Base-by-base conservation (phyloP, 257 asterid genomes). In the Ilex aquifolium region DNA sequence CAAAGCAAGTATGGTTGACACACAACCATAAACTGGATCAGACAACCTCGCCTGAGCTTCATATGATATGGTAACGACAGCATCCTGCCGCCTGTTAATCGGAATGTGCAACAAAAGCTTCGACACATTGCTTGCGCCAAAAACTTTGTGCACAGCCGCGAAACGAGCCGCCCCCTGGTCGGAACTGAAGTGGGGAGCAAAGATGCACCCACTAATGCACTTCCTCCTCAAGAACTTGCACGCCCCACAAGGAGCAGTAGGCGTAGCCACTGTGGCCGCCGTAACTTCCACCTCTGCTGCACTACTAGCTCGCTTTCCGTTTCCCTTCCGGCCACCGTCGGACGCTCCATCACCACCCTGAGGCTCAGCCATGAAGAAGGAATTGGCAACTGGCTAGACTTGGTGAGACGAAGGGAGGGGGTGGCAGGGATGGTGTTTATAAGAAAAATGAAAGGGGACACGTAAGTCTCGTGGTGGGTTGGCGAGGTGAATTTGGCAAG, bases 201-300 rank as follows among this genome's bases (percentile, higher is more conserved):
- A 91, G 36, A 91, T 77, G 80, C 97, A 88, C 0, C 93, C 96
- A n/a, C 56, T 72, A 0, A 79, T 44, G 54, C 97, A 88, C 76
- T 88, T 91, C 78, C 97, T 88, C 82, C 97, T 91, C 77, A 91
- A 63, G 80, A 90, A 90, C 67, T 88, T 90, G 84, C 97, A 90
- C 13, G 97, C 97, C 29, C 97, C 97, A 52, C 97, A 90, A 0
- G 96, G 95, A 0, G 86, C 78, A 16, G 32, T 64, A 32, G 82
- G 15, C 27, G 69, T 51, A 0, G 21, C 63, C 6, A 30, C 66
- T 58, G 62, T 63, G 0, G 16, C 50, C 4, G 69, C 72, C 42
- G 63, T 14, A 3, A 8, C n/a, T 13, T 6, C 13, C 6, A 57
- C 2, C 9, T 44, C 13, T 7, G 58, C 53, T 59, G 57, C 13